These are phyloP conservation scores for Viola odorata DNA, from an alignment of 345 rosid species.

Conservation along the genomic window DNA sequence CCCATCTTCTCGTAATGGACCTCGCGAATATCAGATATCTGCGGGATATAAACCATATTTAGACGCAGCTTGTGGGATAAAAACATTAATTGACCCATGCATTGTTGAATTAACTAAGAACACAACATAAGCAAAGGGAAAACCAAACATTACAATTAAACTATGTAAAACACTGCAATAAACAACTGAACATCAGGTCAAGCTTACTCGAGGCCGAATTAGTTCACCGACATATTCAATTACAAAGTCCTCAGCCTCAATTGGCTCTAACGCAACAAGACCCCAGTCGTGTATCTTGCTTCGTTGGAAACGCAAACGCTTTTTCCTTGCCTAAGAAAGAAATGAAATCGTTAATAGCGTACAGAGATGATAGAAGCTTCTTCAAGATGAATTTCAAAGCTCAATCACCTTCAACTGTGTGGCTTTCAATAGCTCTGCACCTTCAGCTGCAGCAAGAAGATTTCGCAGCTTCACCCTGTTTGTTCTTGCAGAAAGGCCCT, in stretches of 20 bases:
- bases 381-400: constrained; percentile 15
- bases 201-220: constrained; percentile 80
- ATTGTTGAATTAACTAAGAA: background rate
- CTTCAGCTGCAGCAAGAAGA: constrained; percentile 97
- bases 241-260: constrained; percentile 96
- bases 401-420: constrained; percentile 79
- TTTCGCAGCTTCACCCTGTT: constrained; percentile 90
- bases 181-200: constrained; percentile 7
- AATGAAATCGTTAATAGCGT: constrained; percentile 4
- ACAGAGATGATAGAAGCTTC: constrained; percentile 7
- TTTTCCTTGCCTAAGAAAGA: constrained; percentile 79
- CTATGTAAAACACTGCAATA: constrained; percentile 1
- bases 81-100: background rate
- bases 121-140: background rate
- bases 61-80: constrained; percentile 5
- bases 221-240: constrained; percentile 98
- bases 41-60: constrained; percentile 22
- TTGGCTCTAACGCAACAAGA: constrained; percentile 86
- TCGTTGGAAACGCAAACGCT: constrained; percentile 77
- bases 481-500: constrained; percentile 91
- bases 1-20: constrained; percentile 94
- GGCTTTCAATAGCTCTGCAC: constrained; percentile 88
- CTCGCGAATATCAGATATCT: constrained; percentile 99
- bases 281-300: constrained; percentile 99
- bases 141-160: constrained; percentile 1